phyloP scores from a whole-genome alignment of 163 green algal genomes.

The Volvox carteri region DNA sequence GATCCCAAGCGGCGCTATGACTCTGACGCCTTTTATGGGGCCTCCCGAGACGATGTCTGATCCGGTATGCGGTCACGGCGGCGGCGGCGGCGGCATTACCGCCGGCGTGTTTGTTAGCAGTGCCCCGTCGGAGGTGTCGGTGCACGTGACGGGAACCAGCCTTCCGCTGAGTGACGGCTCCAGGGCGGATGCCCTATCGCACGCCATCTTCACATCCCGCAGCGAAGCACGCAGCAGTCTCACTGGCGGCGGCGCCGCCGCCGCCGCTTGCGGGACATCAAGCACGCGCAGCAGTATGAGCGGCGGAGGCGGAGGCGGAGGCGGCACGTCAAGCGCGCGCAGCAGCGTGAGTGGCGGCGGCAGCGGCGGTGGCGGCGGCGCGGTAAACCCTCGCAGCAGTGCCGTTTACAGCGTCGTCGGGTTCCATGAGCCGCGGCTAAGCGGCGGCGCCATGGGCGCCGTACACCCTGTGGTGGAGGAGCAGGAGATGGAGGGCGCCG shows the following conservation, averaged over 20 bases:
- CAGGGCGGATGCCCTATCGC: background rate
- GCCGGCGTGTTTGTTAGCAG: background rate
- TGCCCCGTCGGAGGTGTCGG: background rate
- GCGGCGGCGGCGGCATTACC: background rate
- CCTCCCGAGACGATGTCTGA: background rate
- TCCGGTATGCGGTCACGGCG: background rate
- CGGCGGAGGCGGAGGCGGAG: too few species aligned
- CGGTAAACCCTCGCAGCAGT: too few species aligned
- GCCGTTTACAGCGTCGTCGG: background rate
- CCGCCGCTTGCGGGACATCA: too few species aligned
- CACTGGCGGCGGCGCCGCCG: too few species aligned
- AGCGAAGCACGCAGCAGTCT: background rate
- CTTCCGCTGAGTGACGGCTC: conserved; percentile 33
- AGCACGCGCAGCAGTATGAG: too few species aligned
- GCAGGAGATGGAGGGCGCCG: background rate
- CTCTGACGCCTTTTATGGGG: background rate
- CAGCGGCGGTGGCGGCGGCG: too few species aligned
- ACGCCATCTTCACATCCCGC: background rate
- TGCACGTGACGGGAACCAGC: background rate
- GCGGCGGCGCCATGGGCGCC: too few species aligned
- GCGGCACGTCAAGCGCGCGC: background rate
- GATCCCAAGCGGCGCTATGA: background rate
- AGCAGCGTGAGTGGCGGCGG: too few species aligned
- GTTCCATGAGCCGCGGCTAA: background rate
- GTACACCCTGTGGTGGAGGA: background rate